Base-by-base conservation (phyloP, 2,329 filamentous ascomycete genomes). In the Neofusicoccum ribis region DNA sequence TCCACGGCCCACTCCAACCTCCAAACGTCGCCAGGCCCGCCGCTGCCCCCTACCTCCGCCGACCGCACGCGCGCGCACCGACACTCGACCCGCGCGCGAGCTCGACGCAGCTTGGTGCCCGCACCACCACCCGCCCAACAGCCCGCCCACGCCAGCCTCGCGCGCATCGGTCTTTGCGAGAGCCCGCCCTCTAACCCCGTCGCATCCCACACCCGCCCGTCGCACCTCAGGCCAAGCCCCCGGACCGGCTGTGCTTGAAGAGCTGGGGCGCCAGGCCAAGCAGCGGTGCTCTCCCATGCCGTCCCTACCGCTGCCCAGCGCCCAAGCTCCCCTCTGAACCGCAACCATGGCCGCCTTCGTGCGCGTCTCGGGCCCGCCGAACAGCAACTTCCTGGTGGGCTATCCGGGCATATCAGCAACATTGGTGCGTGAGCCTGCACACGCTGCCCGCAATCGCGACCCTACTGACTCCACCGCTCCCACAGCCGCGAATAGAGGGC, bases 351-450 rank as follows among this genome's bases (percentile, higher is more conserved):
- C 89, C 79, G 91, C 91, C 77, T 91, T 91, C 80, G 95, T 99
- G 83, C 91, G 95, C 85, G 93, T 99, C 81, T 96, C 93, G 71
- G 95, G 95, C 77, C 93, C 93, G 77, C 93, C 95, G 72, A 99
- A 99, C 82, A 95, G 92, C 81, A 95, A 91, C 81, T 97, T 97
- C 77, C 85, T 98, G 69, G 92, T 98, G 72, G 95, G 95, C 72
- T 99, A 98, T 79, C 95, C 95, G 64, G 95, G 95, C 72, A 98
- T 99, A 79, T 97, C 94, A 64, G 95, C 95, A 74, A 99, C 95
- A 43, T 81, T 97, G 87, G 93, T 97, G 86, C 81, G 92, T 87
- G n/a, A n/a, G 39, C n/a, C 39, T 17, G 36, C 39, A 14, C 17
- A 5, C 66, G 34, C 41, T 52, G 58, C 64, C 62, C 65, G 59